These are phyloP conservation scores for Didymella glomerata DNA, from an alignment of 2,329 filamentous ascomycete genomes.

Conservation along the genomic window DNA sequence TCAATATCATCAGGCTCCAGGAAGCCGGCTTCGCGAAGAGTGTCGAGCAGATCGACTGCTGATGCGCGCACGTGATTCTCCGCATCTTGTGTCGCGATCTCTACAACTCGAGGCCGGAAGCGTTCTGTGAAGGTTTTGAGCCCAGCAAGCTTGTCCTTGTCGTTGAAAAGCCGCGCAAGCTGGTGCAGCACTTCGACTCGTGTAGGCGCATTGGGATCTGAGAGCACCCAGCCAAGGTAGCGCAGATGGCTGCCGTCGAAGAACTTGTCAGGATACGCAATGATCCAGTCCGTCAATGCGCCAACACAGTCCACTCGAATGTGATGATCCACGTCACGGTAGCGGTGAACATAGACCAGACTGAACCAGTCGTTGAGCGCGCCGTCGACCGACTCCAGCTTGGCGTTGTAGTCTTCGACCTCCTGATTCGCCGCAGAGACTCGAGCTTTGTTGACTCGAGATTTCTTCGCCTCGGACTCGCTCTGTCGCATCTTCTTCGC, in stretches of 20 bases:
- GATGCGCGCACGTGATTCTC: constrained; percentile 82
- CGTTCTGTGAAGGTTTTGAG: constrained; percentile 92
- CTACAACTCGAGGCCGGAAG: constrained; percentile 85
- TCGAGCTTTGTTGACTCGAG: constrained; percentile 78
- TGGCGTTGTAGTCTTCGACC: constrained; percentile 73
- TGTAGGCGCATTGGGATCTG: constrained; percentile 77
- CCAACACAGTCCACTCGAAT: constrained; percentile 90
- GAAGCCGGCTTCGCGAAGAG: constrained; percentile 82
- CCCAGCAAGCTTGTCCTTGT: constrained; percentile 76
- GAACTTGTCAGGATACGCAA: constrained; percentile 82
- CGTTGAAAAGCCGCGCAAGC: constrained; percentile 78
- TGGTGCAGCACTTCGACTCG: constrained; percentile 88
- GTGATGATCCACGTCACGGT: constrained; percentile 89
- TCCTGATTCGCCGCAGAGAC: constrained; percentile 76
- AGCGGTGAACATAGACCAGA: constrained; percentile 92
- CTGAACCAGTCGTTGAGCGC: constrained; percentile 88
- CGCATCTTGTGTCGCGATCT: constrained; percentile 88
- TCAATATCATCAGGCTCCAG: constrained; percentile 93
- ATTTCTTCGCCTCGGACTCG: constrained; percentile 78
- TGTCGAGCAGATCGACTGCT: constrained; percentile 82
- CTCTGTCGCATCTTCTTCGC: constrained; percentile 80
- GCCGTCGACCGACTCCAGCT: constrained; percentile 73
- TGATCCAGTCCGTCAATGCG: constrained; percentile 88
- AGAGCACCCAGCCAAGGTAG: constrained; percentile 95
- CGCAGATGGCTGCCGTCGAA: constrained; percentile 90